Conservation (phyloP, 139 green algal species). For the Chlorella sorokiniana region DNA sequence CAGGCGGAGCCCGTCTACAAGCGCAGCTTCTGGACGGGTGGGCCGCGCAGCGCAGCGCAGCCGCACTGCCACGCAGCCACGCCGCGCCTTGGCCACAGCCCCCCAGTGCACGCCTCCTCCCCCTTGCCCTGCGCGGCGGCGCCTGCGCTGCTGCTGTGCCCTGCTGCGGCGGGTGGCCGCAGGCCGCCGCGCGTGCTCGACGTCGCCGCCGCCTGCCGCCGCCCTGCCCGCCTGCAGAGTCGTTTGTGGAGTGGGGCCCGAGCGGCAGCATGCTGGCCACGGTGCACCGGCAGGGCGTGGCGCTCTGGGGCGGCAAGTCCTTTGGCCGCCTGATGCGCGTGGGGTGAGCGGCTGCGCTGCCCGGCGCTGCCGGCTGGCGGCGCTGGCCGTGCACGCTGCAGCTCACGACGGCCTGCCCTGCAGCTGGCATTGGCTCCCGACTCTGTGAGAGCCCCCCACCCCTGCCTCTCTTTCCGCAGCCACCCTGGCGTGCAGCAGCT, state of each 20-base stretch:
- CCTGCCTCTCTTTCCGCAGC: background rate
- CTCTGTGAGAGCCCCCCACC: background rate
- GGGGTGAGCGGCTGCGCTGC: background rate
- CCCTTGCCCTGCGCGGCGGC: background rate
- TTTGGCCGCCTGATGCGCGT: conserved; percentile 78
- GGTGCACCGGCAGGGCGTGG: conserved; percentile 87
- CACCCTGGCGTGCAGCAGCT: conserved; percentile 79
- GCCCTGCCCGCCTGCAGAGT: conserved; percentile 79
- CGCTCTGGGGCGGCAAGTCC: conserved; percentile 87
- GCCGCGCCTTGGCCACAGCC: too few relatives aligned
- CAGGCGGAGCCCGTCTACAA: conserved; percentile 43
- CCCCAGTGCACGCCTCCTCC: too few relatives aligned
- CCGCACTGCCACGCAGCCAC: too few relatives aligned
- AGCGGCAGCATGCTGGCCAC: conserved; percentile 84
- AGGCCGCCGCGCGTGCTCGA: too few relatives aligned
- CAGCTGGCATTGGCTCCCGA: too few relatives aligned
- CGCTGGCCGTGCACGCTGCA: too few relatives aligned
- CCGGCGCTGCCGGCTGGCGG: background rate
- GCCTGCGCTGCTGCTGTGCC: background rate
- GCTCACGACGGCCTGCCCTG: too few relatives aligned
- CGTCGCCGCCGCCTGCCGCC: background rate
- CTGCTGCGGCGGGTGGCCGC: too few relatives aligned
- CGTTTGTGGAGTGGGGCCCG: conserved; percentile 93
- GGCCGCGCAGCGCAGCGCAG: background rate
- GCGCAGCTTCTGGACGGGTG: conserved; percentile 32